Evolutionary conservation across 768 basidiomycete genomes (phyloP).

Genomic region (Rhodotorula toruloides): DNA sequence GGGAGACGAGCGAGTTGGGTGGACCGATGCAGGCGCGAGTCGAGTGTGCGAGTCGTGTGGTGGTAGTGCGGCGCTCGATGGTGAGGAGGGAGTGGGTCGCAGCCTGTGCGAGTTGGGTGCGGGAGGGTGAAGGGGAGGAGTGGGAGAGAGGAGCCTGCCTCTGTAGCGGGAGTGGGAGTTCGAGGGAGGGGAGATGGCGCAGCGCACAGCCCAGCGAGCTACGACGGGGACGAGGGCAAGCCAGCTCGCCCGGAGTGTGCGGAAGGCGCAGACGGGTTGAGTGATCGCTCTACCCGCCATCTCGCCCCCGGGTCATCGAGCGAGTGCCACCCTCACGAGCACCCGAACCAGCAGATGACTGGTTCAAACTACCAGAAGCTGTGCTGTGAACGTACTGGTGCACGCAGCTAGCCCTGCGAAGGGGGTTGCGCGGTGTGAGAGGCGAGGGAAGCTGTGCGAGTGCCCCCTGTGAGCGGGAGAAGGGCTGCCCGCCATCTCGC

Average conservation of each 20-base stretch:
- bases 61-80: not conserved
- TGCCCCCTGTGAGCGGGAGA: too few relatives aligned
- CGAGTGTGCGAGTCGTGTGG: not conserved
- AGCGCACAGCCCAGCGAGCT: not conserved
- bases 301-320: too few relatives aligned
- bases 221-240: not conserved
- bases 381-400: too few relatives aligned
- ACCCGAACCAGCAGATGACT: too few relatives aligned
- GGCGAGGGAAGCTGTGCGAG: too few relatives aligned
- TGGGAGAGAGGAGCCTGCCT: slow-evolving; percentile 31
- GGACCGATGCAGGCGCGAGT: not conserved
- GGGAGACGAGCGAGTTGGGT: not conserved
- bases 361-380: too few relatives aligned
- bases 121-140: slow-evolving; percentile 12
- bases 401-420: too few relatives aligned
- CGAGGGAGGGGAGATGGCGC: slow-evolving; percentile 22
- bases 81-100: not conserved
- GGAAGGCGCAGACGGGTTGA: slow-evolving; percentile 10
- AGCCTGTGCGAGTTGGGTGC: slow-evolving; percentile 10
- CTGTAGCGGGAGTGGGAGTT: not conserved
- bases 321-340: too few relatives aligned
- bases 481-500: too few relatives aligned
- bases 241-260: too few relatives aligned
- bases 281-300: slow-evolving; percentile 17
- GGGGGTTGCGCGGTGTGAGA: too few relatives aligned